Base-by-base conservation (phyloP, 1,139 yeast species). In the Yamadazyma kanchanaburiensis region DNA sequence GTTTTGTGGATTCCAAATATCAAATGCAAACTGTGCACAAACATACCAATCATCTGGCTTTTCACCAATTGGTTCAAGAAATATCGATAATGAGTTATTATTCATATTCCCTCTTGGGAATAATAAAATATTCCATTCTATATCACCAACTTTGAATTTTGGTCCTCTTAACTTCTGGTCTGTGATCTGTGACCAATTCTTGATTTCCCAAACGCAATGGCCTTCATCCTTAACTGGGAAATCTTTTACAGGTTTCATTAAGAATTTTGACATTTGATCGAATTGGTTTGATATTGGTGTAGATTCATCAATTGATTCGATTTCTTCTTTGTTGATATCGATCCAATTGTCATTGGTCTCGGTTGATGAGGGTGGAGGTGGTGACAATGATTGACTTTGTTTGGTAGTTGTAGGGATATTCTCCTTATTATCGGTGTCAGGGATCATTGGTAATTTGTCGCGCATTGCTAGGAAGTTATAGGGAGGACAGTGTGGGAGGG, bases 21-120 rank as follows among this genome's bases (percentile, higher is more conserved):
- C 85, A 28, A 91, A 70, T 3, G 87, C 87, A 58, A 91, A 91
- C 51, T 88, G 95, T 2, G 94, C 95, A 59, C 97, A 89, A 12
- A 79, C 81, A 37, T 80, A 77, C 96, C 96, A 88, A 21, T 27
- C 26, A 21, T 34, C 35, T 4, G 58, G 52, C 11, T 49, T 63
- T 2, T 54, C 39, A 10, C 55, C 47, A 35, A 68, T 76, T 2
- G 79, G 79, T 42, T 80, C 88, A 46, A 82, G 56, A 51, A 81
- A 82, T 12, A 80, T 55, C 2, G 89, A 82, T 10, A 81, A 46
- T n/a, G 43, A 42, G 31, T 57, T 58, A 23, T 68, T 64, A 37
- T 64, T 61, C 33, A 69, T 66, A 43, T 79, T 79, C 4, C 91
- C 95, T 32, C 71, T 73, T 0, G 96, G 96, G 50, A 87, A 86